Evolutionary conservation across 2,329 filamentous ascomycete species (phyloP), one percentile per base, ranked within the genome.

Genomic region (Calonectria hawksworthii): DNA sequence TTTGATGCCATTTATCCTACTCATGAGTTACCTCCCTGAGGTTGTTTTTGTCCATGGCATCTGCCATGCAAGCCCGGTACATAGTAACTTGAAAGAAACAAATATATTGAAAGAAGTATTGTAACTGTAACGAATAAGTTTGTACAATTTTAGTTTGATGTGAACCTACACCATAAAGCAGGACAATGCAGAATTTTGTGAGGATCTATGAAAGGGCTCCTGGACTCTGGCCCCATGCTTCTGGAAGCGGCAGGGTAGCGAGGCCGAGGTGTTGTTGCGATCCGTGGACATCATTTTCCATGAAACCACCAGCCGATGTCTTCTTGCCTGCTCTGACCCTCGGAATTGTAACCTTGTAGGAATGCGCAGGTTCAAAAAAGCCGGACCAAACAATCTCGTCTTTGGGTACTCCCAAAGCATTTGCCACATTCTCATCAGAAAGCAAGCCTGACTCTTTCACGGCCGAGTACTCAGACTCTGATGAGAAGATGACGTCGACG

Each of bases 401-500:
- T 9, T 75, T 54, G 0, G 63, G 1, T 2, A 86, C 63, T 0
- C 77, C 77, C 1, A 86, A 85, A 68, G 74, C 59, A 0, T 68
- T 67, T 2, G 80, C 72, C 1, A 80, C 67, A 4, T 71, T 80
- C 1, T 38, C 32, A 0, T 63, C 1, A 0, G 78, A 74, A 8
- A 81, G 78, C 0, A 81, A 21, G 0, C 30, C 36, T 0, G 79
- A 77, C 0, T 64, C 9, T 21, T 76, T 78, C 5, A 80, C 14
- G 0, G 56, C 28, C 1, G 80, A 32, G 71, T 86, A 90, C 0
- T 80, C 78, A 0, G 78, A 78, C 14, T 77, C 69, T 0, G 83
- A 80, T 0, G 80, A 80, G 77, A 91, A 91, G 68, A 91, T 87
- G 44, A 89, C 83, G 70, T 91, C 89, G 32, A 90, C 84, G 0